phyloP scores from a whole-genome alignment of 2,329 filamentous ascomycete genomes.

The Pseudocercospora vitis region DNA sequence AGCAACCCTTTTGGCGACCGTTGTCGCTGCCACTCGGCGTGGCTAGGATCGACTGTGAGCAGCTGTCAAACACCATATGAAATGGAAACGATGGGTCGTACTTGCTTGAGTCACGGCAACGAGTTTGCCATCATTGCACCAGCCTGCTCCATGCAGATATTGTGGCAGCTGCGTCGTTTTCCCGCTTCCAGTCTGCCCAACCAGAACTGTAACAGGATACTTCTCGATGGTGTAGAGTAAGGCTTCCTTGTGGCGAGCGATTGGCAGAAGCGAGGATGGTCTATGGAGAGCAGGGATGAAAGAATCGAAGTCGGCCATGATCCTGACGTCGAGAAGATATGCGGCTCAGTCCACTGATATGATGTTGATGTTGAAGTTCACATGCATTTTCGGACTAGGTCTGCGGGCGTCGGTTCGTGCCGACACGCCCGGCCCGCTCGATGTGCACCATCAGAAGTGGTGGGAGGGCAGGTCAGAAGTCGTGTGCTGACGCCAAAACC shows the following conservation, averaged over 20 bases:
- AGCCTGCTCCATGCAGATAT: slow-evolving; percentile 82
- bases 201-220: slow-evolving; percentile 78
- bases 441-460: too few species aligned
- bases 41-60: slow-evolving; percentile 59
- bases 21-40: slow-evolving; percentile 84
- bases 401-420: too few species aligned
- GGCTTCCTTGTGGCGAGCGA: slow-evolving; percentile 75
- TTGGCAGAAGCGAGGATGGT: slow-evolving; percentile 78
- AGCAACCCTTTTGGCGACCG: slow-evolving; percentile 82
- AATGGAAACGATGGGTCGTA: slow-evolving; percentile 31
- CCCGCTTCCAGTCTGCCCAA: slow-evolving; percentile 91
- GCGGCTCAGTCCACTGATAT: too few species aligned
- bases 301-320: slow-evolving; percentile 41
- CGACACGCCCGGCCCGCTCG: too few species aligned
- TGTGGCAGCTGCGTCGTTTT: slow-evolving; percentile 97
- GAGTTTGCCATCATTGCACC: slow-evolving; percentile 78
- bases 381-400: too few species aligned
- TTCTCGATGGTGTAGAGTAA: slow-evolving; percentile 86
- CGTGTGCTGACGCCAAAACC: too few species aligned
- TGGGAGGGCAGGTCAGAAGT: too few species aligned
- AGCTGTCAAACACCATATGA: slow-evolving; percentile 30
- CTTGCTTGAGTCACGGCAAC: slow-evolving; percentile 87
- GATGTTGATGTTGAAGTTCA: too few species aligned
- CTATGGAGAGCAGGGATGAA: slow-evolving; percentile 83
- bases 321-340: too few species aligned